phyloP scores from a whole-genome alignment of 2,329 filamentous ascomycete species.

The Talaromyces sp. region DNA sequence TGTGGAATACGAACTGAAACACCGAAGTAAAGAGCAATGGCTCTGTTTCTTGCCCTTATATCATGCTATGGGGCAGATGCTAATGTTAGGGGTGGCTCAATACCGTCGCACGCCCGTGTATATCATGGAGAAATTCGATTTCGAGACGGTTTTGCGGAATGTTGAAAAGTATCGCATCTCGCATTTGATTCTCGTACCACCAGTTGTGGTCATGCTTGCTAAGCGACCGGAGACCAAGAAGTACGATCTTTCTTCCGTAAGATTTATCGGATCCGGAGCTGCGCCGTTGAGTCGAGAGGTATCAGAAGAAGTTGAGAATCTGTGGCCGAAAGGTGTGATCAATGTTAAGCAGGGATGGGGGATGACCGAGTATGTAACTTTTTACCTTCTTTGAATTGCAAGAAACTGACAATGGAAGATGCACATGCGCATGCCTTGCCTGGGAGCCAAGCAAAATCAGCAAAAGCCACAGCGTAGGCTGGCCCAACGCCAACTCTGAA shows the following conservation, averaged over 20 bases:
- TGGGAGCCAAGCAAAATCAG: conserved; percentile 57
- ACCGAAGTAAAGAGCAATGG: conserved; percentile 38
- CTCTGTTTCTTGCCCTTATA: conserved; percentile 76
- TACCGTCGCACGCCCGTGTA: conserved; percentile 65
- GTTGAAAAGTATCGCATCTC: conserved; percentile 68
- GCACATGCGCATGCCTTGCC: conserved; percentile 65
- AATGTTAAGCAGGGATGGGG: conserved; percentile 74
- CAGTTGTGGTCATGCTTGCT: conserved; percentile 68
- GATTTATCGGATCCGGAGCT: conserved; percentile 61
- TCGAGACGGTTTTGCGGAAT: conserved; percentile 65
- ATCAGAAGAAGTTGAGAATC: conserved; percentile 55
- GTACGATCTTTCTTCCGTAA: conserved; percentile 66
- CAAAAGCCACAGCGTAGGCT: conserved; percentile 49
- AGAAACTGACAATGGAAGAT: conserved; percentile 72
- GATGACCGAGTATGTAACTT: conserved; percentile 34
- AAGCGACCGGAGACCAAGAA: conserved; percentile 66
- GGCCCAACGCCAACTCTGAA: conserved; percentile 67
- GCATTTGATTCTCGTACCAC: conserved; percentile 65
- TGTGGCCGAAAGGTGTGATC: conserved; percentile 52
- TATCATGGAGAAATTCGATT: conserved; percentile 75
- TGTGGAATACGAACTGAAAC: conserved; percentile 49
- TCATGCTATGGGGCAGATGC: conserved; percentile 68
- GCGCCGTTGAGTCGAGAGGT: conserved; percentile 60
- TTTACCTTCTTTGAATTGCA: conserved; percentile 21
- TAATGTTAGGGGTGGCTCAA: conserved; percentile 58